A percentile compares a stretch with the other conserved stretches of the same genome.
Evolutionary conservation across 257 asterid species (phyloP).

Genomic region (Solanum tacnaense): DNA sequence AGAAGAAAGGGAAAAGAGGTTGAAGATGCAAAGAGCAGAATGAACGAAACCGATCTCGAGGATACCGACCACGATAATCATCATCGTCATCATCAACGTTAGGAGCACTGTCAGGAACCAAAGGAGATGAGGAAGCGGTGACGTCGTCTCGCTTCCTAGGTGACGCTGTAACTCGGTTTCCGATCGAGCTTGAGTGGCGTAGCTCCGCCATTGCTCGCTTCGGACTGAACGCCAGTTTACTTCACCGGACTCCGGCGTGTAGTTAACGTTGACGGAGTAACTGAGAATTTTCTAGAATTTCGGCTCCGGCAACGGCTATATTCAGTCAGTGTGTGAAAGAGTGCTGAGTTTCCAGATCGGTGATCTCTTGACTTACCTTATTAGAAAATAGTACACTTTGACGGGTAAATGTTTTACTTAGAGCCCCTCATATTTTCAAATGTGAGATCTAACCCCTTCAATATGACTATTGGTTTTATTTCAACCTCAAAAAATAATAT

Average conservation of each 20-base stretch:
- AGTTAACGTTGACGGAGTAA: neutral
- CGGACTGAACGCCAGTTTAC: conserved; percentile 95
- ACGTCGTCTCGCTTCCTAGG: conserved; percentile 42
- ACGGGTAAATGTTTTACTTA: neutral
- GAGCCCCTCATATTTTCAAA: neutral
- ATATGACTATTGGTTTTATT: neutral
- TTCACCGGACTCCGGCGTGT: neutral
- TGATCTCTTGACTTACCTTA: conserved; percentile 1
- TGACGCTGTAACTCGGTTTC: conserved; percentile 59
- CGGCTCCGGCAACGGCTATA: neutral
- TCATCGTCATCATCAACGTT: conserved; percentile 35
- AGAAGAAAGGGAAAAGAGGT: conserved; percentile 36
- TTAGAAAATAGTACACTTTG: neutral
- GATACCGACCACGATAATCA: conserved; percentile 55
- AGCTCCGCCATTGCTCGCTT: conserved; percentile 98
- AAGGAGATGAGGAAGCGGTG: conserved; percentile 16
- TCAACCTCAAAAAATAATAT: neutral
- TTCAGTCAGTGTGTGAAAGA: neutral
- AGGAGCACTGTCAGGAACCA: conserved; percentile 13
- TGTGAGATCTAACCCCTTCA: neutral
- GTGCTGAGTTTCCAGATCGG: neutral
- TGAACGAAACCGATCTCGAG: conserved; percentile 69
- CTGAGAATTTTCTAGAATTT: neutral
- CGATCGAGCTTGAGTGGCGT: conserved; percentile 90
- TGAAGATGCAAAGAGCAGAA: conserved; percentile 16